Conservation (phyloP, 768 basidiomycete species). For the Mycena amicta region DNA sequence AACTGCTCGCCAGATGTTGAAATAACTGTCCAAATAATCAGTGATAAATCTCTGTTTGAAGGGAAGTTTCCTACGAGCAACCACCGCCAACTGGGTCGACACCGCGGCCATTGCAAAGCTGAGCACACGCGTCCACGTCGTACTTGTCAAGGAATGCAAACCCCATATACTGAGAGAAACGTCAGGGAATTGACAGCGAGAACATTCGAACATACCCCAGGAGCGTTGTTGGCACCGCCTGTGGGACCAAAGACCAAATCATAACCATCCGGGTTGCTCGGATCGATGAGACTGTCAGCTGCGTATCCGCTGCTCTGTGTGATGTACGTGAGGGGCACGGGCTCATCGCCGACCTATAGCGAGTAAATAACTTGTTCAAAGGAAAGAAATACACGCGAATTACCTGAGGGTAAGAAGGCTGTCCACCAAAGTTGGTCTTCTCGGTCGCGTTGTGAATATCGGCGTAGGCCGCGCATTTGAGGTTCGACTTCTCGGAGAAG, state of each 20-base stretch:
- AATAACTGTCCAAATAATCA: slow-evolving; percentile 35
- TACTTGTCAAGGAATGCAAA: slow-evolving; percentile 52
- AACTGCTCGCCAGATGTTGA: slow-evolving; percentile 57
- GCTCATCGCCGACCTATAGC: slow-evolving; percentile 26
- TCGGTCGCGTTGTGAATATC: slow-evolving; percentile 45
- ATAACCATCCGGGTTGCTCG: slow-evolving; percentile 45
- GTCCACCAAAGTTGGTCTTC: slow-evolving; percentile 49
- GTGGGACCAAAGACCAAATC: slow-evolving; percentile 48
- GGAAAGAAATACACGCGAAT: not conserved
- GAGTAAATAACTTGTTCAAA: not conserved
- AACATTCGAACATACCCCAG: too few species aligned
- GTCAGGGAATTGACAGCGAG: too few species aligned
- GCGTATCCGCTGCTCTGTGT: slow-evolving; percentile 48
- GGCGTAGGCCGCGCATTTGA: slow-evolving; percentile 51
- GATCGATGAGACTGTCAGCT: slow-evolving; percentile 38
- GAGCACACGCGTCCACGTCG: slow-evolving; percentile 48
- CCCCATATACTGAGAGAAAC: slow-evolving; percentile 47
- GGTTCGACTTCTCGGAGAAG: slow-evolving; percentile 41
- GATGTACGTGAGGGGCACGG: slow-evolving; percentile 38
- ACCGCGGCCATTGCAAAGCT: slow-evolving; percentile 45
- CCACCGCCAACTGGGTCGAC: slow-evolving; percentile 45
- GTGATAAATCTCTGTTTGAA: not conserved
- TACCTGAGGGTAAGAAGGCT: slow-evolving; percentile 37
- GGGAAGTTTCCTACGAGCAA: slow-evolving; percentile 25
- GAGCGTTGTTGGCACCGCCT: slow-evolving; percentile 49